A percentile compares a stretch with the other conserved stretches of the same genome.
Evolutionary conservation across 192 early-diverging fungal genomes (phyloP).

Genomic region (Coemansia sp.): DNA sequence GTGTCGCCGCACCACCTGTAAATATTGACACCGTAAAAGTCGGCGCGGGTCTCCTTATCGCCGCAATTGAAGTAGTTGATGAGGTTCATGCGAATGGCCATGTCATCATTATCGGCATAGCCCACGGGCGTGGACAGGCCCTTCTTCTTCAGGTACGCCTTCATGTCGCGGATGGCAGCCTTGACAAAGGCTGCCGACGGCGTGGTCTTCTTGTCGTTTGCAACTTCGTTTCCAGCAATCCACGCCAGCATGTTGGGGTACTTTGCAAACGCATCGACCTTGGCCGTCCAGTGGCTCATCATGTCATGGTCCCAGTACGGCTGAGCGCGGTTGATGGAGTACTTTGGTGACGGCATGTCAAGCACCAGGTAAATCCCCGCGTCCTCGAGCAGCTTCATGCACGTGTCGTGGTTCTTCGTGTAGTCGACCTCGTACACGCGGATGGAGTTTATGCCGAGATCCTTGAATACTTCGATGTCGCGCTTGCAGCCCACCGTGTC

Average conservation of each 20-base stretch:
- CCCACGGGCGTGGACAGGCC: constrained; percentile 61
- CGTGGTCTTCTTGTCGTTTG: constrained; percentile 61
- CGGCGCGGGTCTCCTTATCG: constrained; percentile 55
- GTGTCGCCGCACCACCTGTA: constrained; percentile 70
- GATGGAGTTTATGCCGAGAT: constrained; percentile 62
- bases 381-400: constrained; percentile 63
- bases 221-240: constrained; percentile 73
- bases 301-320: constrained; percentile 58
- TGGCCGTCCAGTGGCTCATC: constrained; percentile 54
- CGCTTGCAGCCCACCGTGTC: constrained; percentile 60
- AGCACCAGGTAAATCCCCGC: constrained; percentile 67
- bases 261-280: constrained; percentile 63
- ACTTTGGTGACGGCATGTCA: constrained; percentile 58
- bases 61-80: constrained; percentile 71
- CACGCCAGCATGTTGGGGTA: constrained; percentile 64
- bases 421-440: constrained; percentile 72
- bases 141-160: constrained; percentile 55
- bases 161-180: constrained; percentile 63
- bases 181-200: constrained; percentile 62
- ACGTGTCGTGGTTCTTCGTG: constrained; percentile 60
- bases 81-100: constrained; percentile 59
- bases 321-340: constrained; percentile 58
- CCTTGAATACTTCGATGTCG: constrained; percentile 61
- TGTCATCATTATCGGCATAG: constrained; percentile 70
- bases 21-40: constrained; percentile 71